phyloP scores from a whole-genome alignment of 768 basidiomycete species.

The Rhizopogon roseolus region DNA sequence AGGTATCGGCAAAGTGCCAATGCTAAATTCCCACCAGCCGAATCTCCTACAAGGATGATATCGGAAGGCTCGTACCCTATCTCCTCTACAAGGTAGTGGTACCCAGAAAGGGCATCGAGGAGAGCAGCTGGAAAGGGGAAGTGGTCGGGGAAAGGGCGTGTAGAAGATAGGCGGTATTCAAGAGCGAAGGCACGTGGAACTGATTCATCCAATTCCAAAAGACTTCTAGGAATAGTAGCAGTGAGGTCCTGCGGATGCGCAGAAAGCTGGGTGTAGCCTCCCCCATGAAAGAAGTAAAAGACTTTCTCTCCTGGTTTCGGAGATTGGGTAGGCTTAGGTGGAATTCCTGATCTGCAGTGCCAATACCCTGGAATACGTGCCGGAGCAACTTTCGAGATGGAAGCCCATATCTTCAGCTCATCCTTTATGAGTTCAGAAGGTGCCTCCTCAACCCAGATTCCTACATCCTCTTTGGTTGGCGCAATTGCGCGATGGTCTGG shows the following conservation, averaged over 20 bases:
- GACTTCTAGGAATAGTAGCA: constrained; percentile 38
- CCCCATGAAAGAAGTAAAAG: constrained; percentile 61
- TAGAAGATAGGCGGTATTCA: constrained; percentile 67
- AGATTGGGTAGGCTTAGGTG: constrained; percentile 25
- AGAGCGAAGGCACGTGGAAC: constrained; percentile 52
- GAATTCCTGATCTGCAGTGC: constrained; percentile 39
- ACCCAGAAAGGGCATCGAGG: constrained; percentile 70
- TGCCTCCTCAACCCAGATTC: constrained; percentile 30
- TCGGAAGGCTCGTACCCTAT: constrained; percentile 54
- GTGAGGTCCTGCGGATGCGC: constrained; percentile 53
- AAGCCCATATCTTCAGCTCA: constrained; percentile 21
- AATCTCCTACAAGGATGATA: constrained; percentile 70
- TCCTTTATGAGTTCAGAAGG: constrained; percentile 24
- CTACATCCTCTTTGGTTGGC: constrained; percentile 8
- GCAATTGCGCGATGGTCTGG: constrained; percentile 8
- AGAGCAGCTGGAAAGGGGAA: constrained; percentile 74
- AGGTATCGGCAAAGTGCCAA: constrained; percentile 61
- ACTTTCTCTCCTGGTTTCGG: constrained; percentile 49
- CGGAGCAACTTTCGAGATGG: constrained; percentile 33
- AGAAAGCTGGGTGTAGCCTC: constrained; percentile 48
- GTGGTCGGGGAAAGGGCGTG: constrained; percentile 32
- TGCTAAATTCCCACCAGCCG: constrained; percentile 63
- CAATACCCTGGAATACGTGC: constrained; percentile 54
- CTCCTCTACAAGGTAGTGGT: constrained; percentile 58
- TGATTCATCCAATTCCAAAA: constrained; percentile 40